Evolutionary conservation across 805 yeast species (phyloP).

Genomic region (Metschnikowia aberdeeniae): DNA sequence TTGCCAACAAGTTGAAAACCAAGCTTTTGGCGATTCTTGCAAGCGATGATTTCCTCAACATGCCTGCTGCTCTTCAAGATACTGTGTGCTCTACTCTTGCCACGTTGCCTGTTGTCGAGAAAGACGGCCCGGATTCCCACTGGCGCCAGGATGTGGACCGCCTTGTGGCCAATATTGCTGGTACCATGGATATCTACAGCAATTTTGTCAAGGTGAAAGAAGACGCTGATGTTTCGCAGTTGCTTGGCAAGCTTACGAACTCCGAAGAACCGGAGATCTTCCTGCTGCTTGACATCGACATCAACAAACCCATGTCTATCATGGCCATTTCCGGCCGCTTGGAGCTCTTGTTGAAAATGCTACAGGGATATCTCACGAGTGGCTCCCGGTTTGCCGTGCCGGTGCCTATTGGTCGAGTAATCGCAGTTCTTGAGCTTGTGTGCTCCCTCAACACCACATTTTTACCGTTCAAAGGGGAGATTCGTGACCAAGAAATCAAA

Average conservation of each 20-base stretch:
- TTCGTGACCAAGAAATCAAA: constrained; percentile 51
- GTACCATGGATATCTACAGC: constrained; percentile 52
- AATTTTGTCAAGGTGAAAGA: constrained; percentile 55
- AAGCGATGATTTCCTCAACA: constrained; percentile 33
- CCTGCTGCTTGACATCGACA: constrained; percentile 53
- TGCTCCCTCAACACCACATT: constrained; percentile 53
- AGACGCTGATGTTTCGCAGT: constrained; percentile 45
- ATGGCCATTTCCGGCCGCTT: constrained; percentile 51
- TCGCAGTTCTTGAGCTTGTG: constrained; percentile 50
- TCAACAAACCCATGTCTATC: constrained; percentile 51
- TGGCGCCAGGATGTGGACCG: constrained; percentile 47
- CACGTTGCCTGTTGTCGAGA: constrained; percentile 51
- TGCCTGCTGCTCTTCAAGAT: constrained; percentile 37
- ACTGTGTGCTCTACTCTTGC: constrained; percentile 50
- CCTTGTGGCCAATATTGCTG: constrained; percentile 50
- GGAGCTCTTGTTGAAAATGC: constrained; percentile 37
- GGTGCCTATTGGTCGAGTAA: constrained; percentile 60
- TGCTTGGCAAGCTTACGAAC: constrained; percentile 34
- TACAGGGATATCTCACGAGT: constrained; percentile 40
- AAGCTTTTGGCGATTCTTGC: constrained; percentile 35
- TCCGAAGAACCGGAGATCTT: constrained; percentile 27
- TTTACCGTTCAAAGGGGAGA: constrained; percentile 53
- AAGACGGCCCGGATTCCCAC: constrained; percentile 44
- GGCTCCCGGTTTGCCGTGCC: constrained; percentile 54
- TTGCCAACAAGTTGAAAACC: constrained; percentile 56